These are phyloP conservation scores for Ascodesmis nigricans DNA, from an alignment of 495 filamentous ascomycete genomes.

Conservation along the genomic window DNA sequence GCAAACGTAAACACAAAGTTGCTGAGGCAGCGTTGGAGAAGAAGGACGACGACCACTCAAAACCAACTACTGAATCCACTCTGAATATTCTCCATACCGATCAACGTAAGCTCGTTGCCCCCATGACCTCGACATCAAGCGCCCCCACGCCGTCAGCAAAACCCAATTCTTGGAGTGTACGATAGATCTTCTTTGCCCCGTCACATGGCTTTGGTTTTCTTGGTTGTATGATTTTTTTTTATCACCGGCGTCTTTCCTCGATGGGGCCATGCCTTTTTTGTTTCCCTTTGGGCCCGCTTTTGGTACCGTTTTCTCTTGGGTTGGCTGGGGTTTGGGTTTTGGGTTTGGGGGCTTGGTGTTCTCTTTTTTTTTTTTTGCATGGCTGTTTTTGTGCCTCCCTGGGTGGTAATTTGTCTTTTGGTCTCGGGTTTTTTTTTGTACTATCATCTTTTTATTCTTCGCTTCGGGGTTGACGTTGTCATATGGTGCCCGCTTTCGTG, in stretches of 20 bases:
- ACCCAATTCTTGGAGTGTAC: conserved; percentile 9
- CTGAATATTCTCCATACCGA: too few species aligned
- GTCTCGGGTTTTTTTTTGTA: conserved; percentile 3
- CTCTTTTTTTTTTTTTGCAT: neutral
- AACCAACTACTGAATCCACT: neutral
- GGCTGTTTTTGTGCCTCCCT: conserved; percentile 8
- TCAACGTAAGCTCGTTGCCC: too few species aligned
- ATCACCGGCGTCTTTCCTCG: conserved; percentile 5
- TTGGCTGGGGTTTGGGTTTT: conserved; percentile 16
- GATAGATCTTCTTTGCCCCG: conserved; percentile 3
- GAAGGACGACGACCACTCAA: conserved; percentile 2
- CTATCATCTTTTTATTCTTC: conserved; percentile 12
- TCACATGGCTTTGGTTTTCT: neutral
- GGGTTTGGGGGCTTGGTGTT: conserved; percentile 17
- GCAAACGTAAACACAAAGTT: conserved; percentile 16
- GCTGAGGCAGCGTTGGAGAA: conserved; percentile 6
- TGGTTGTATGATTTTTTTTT: conserved; percentile 5
- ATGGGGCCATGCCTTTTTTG: too few species aligned
- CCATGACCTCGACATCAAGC: conserved; percentile 3
- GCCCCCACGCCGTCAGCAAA: conserved; percentile 1
- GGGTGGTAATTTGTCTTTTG: conserved; percentile 8
- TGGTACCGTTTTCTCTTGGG: conserved; percentile 7
- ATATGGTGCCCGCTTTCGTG: too few species aligned
- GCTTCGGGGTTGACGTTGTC: neutral
- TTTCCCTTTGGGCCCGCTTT: conserved; percentile 5